A percentile compares a stretch with the other conserved stretches of the same genome.
These are phyloP conservation scores for Penicillium daleae DNA, from an alignment of 495 filamentous ascomycete species.

Conservation along the genomic window DNA sequence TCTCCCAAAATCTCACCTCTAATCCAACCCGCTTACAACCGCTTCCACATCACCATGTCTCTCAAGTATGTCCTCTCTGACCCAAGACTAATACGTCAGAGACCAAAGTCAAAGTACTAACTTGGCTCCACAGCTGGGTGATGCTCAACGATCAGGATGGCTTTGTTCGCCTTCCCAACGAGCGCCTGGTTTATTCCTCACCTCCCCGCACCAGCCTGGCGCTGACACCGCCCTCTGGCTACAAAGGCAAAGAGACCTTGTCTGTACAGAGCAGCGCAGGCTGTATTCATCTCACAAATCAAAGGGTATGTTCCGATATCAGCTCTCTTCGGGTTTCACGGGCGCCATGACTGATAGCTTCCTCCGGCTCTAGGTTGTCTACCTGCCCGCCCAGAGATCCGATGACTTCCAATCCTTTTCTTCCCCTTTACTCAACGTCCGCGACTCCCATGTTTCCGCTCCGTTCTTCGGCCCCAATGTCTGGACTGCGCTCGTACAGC, in stretches of 20 bases:
- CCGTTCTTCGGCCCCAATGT: conserved; percentile 97
- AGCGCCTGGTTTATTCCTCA: conserved; percentile 70
- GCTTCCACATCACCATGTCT: conserved; percentile 56
- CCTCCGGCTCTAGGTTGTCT: conserved; percentile 70
- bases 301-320: conserved; percentile 65
- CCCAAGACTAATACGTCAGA: neutral
- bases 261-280: conserved; percentile 63
- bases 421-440: conserved; percentile 79
- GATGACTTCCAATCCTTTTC: conserved; percentile 83
- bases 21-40: neutral
- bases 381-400: conserved; percentile 74
- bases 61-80: conserved; percentile 60
- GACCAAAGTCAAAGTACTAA: conserved; percentile 3
- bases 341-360: neutral
- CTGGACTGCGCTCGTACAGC: conserved; percentile 80
- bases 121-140: conserved; percentile 65
- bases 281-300: conserved; percentile 82
- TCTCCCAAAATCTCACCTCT: neutral
- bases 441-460: conserved; percentile 86
- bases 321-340: neutral
- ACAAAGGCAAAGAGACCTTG: conserved; percentile 58
- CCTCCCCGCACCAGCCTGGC: conserved; percentile 70
- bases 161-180: conserved; percentile 72
- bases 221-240: conserved; percentile 62
- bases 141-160: conserved; percentile 68